Percentiles rank a stretch among this genome's conserved stretches.
Conservation (phyloP, 2,329 filamentous ascomycete genomes). For the Lachnellula subtilissima region DNA sequence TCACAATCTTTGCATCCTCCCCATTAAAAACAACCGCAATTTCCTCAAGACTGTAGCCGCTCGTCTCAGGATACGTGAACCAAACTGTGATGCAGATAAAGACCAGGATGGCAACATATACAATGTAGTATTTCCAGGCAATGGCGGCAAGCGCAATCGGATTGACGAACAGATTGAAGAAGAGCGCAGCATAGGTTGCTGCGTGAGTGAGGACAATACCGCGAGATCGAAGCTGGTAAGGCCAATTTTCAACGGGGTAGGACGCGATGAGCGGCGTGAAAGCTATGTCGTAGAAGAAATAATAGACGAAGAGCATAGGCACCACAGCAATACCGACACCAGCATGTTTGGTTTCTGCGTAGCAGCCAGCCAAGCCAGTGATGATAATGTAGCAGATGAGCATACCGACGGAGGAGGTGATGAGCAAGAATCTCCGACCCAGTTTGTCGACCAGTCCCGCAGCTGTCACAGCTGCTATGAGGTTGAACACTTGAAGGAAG, state of each 20-base stretch:
- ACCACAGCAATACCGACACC: conserved; percentile 34
- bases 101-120: conserved; percentile 14
- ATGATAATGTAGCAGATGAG: conserved; percentile 16
- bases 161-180: conserved; percentile 45
- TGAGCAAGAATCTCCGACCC: conserved; percentile 27
- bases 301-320: conserved; percentile 44
- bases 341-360: conserved; percentile 15
- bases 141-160: conserved; percentile 40
- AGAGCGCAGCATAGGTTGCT: background rate
- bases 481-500: conserved; percentile 34
- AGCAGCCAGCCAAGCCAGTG: background rate
- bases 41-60: conserved; percentile 15
- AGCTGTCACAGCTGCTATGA: conserved; percentile 30
- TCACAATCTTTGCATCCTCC: conserved; percentile 4
- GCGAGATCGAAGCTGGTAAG: conserved; percentile 34
- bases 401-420: conserved; percentile 29
- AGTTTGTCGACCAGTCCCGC: conserved; percentile 34
- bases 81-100: conserved; percentile 7
- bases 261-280: conserved; percentile 20
- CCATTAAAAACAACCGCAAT: conserved; percentile 19
- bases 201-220: conserved; percentile 34
- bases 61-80: conserved; percentile 17
- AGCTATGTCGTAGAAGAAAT: conserved; percentile 39
- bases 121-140: conserved; percentile 31
- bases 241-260: conserved; percentile 36